Percentiles rank a stretch among this genome's conserved stretches.
These are phyloP conservation scores for Mastigamoeba balamuthi DNA, from an alignment of 78 protist genomes.

Conservation along the genomic window DNA sequence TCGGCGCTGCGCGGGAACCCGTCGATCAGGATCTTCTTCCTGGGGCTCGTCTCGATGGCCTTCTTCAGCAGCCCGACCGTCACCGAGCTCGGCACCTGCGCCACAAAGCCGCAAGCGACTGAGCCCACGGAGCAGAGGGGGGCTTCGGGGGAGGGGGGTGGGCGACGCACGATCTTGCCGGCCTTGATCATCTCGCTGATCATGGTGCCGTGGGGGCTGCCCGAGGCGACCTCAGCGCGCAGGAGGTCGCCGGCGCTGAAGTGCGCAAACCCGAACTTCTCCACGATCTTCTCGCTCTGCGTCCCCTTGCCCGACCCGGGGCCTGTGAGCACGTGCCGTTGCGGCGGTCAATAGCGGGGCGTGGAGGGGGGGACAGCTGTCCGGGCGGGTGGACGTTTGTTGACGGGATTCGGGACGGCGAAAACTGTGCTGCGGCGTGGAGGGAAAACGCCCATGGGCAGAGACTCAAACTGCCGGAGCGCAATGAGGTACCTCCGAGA, in stretches of 20 bases:
- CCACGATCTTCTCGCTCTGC: conserved; percentile 58
- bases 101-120: no score
- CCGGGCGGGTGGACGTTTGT: no score
- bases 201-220: conserved; percentile 53
- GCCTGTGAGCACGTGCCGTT: conserved; percentile 37
- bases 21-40: conserved; percentile 43
- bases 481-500: no score
- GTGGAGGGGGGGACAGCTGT: no score
- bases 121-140: no score
- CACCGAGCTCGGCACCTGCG: conserved; percentile 60
- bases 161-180: conserved; percentile 8
- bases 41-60: conserved; percentile 13
- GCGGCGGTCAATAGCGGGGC: no score
- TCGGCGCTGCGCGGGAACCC: conserved; percentile 74
- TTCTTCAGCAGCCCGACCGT: conserved; percentile 59
- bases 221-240: conserved; percentile 58
- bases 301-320: conserved; percentile 74
- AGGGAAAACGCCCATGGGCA: no score
- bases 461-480: no score
- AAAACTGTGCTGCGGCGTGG: no score
- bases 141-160: background rate
- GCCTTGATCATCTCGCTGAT: conserved; percentile 43
- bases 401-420: no score
- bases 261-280: conserved; percentile 57
- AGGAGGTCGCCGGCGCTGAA: conserved; percentile 86